Conservation (phyloP, 2,329 filamentous ascomycete genomes). For the Xylaria sp. region DNA sequence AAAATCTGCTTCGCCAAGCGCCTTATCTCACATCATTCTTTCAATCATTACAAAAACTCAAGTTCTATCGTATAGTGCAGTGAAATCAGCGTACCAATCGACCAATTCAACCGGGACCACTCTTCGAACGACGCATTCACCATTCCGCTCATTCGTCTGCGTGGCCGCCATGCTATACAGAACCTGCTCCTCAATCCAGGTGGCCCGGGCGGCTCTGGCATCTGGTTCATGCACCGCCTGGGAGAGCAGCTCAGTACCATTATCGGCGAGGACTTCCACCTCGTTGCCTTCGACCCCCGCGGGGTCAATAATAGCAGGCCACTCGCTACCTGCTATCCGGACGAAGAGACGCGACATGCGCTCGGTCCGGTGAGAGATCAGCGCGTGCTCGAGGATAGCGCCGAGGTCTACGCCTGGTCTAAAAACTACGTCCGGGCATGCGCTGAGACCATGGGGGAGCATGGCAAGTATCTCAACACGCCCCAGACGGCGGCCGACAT, state of each 20-base stretch:
- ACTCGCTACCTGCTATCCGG: slow-evolving; percentile 55
- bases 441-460: slow-evolving; percentile 57
- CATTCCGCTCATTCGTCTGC: slow-evolving; percentile 58
- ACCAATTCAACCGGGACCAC: slow-evolving; percentile 55
- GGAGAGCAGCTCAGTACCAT: slow-evolving; percentile 53
- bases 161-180: slow-evolving; percentile 55
- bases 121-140: slow-evolving; percentile 54
- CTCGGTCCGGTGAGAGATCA: slow-evolving; percentile 42
- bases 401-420: slow-evolving; percentile 56
- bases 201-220: slow-evolving; percentile 59
- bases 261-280: slow-evolving; percentile 58
- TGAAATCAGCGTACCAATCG: slow-evolving; percentile 58
- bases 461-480: slow-evolving; percentile 60
- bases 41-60: accelerated
- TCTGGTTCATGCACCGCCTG: slow-evolving; percentile 51
- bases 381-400: slow-evolving; percentile 51
- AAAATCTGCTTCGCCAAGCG: no score
- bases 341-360: slow-evolving; percentile 48
- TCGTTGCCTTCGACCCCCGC: slow-evolving; percentile 61
- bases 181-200: slow-evolving; percentile 61
- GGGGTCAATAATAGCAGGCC: slow-evolving; percentile 56
- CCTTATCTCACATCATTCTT: background rate
- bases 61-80: slow-evolving; percentile 47
- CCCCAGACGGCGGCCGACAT: slow-evolving; percentile 64
- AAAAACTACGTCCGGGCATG: slow-evolving; percentile 56